Evolutionary conservation across 345 rosid species (phyloP), one percentile per base, ranked within the genome.

Genomic region (Gossypium ekmanianum): DNA sequence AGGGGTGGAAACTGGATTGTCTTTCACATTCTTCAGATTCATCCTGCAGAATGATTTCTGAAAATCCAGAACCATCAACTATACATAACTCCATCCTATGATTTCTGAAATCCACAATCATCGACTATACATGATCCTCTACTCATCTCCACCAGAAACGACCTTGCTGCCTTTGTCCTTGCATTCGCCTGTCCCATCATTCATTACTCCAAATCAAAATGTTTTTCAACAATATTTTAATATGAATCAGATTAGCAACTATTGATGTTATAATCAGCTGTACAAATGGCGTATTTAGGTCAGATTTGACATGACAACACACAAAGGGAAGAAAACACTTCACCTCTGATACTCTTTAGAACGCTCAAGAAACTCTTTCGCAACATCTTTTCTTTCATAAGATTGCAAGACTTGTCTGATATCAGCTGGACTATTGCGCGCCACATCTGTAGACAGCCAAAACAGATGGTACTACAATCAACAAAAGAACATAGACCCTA

Each of bases 351-450:
- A 87, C 61, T 91, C 97, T 77, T 84, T 78, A 45, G 97, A 90
- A 22, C 98, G 93, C 74, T 92, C 97, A 44, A 91, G 80, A 85
- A 95, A 95, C 88, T 93, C 98, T 77, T 87, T 85, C 1, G 92
- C 88, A 70, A 93, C 73, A 77, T 95, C 97, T 64, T 88, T 84
- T 74, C 89, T 90, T 73, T 91, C 92, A 61, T 85, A 93, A 68
- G 97, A 89, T 34, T 87, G 81, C 54, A 96, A 78, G 18, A 93
- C 94, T 10, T 83, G 74, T 78, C 98, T 90, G 71, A 93, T 90
- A 79, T 96, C 99, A 20, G 97, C 64, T 61, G 99, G 99, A 80
- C 80, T 75, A 79, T 83, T 82, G 20, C 89, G 97, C 61, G 98
- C 99, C 71, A 93, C 94, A 79, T 89, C 98, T 96, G 87, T 75